Evolutionary conservation across 306 rosid genomes (phyloP).

Genomic region (Gillenia trifoliata): DNA sequence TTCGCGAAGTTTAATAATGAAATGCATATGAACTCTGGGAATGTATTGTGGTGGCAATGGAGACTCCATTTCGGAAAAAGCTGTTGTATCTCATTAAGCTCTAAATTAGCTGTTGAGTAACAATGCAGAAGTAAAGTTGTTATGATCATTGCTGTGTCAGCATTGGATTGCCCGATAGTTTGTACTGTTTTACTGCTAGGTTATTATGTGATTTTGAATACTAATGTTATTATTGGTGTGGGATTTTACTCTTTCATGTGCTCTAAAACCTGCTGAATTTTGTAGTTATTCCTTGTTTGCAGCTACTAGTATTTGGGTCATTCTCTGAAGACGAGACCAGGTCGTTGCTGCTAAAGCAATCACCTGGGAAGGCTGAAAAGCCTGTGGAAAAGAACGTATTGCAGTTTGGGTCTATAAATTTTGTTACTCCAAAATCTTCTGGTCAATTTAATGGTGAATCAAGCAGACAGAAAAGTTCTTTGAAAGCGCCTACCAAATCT

Average conservation of each 20-base stretch:
- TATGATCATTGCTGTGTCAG: background rate
- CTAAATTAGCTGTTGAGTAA: background rate
- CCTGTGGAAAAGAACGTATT: conserved; percentile 44
- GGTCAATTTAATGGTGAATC: conserved; percentile 22
- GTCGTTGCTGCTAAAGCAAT: conserved; percentile 45
- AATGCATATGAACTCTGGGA: background rate
- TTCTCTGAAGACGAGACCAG: conserved; percentile 86
- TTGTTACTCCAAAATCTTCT: conserved; percentile 19
- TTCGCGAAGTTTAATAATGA: background rate
- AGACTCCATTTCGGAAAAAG: background rate
- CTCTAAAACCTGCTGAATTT: background rate
- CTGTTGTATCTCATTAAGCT: background rate
- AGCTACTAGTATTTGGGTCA: conserved; percentile 79
- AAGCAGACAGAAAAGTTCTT: conserved; percentile 23
- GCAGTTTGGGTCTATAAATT: conserved; percentile 67
- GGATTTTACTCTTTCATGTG: background rate
- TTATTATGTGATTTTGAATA: background rate
- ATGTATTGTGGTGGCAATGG: background rate
- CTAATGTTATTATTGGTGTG: background rate
- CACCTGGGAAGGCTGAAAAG: conserved; percentile 39
- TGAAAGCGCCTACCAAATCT: conserved; percentile 22
- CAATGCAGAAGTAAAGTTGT: background rate
- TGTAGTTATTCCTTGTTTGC: background rate
- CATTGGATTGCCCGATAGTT: background rate
- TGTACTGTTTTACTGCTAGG: background rate